phyloP scores from a whole-genome alignment of 768 basidiomycete genomes.

The Neoboletus brunneissimus region DNA sequence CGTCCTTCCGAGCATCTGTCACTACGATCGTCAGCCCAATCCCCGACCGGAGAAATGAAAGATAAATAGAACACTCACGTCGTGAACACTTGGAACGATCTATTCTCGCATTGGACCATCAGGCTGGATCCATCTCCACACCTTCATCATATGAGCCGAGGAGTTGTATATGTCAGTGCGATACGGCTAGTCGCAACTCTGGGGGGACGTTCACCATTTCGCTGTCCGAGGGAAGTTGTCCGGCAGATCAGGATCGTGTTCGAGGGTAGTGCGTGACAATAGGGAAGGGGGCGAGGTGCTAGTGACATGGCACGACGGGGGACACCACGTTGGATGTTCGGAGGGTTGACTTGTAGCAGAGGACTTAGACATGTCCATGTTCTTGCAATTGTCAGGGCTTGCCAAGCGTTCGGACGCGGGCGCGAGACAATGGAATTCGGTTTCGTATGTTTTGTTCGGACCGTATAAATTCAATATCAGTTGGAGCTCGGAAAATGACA shows the following conservation, averaged over 20 bases:
- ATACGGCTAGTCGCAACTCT: neutral
- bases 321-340: constrained; percentile 26
- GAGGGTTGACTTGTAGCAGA: neutral
- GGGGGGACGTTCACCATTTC: constrained; percentile 47
- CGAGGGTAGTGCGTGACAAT: constrained; percentile 13
- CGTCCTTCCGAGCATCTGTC: neutral
- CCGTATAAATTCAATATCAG: no score
- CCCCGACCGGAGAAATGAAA: neutral
- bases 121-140: constrained; percentile 70
- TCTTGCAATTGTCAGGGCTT: no score
- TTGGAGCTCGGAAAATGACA: no score
- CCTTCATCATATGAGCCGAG: constrained; percentile 39
- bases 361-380: neutral
- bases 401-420: no score
- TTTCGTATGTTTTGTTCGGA: no score
- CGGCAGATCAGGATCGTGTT: constrained; percentile 21
- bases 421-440: no score
- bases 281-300: constrained; percentile 10
- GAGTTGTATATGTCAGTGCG: neutral
- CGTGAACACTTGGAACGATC: constrained; percentile 54
- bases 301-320: constrained; percentile 31
- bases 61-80: constrained; percentile 33
- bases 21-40: neutral
- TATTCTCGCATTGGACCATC: constrained; percentile 70
- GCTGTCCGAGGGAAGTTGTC: constrained; percentile 54